Base-by-base conservation (phyloP, 2,329 filamentous ascomycete species). In the Microsporum audouinii region DNA sequence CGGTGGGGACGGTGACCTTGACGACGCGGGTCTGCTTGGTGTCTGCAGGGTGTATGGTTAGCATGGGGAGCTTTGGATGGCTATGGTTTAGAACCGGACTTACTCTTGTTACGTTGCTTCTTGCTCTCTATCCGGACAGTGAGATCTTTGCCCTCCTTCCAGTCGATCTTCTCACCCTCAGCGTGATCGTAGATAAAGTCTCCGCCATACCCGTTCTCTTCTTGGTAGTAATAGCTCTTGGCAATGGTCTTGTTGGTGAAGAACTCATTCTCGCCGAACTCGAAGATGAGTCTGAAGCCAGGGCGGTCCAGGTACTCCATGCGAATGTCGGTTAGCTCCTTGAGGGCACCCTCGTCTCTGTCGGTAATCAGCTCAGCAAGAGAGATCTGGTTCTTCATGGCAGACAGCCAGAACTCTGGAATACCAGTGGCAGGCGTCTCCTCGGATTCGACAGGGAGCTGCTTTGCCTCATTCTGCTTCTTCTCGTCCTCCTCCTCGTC, bases 131-230 rank as follows among this genome's bases (percentile, higher is more conserved):
- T 81, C 68, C 89, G 87, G 66, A 97, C 88, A 53, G 94, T 99
- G 69, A 99, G 80, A 72, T 99, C 94, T 77, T 95, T 91, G 70
- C 88, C 88, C 7, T 86, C 79, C 79, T 95, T 94, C 94, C 94
- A 99, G 69, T 96, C 88, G 71, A 99, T 95, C 82, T 95, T 94
- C 75, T 96, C 89, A 66, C 95, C 94, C 76, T 99, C 92, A 62
- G 95, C 94, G 73, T 99, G 94, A 75, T 99, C 94, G 75, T 99
- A 99, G 77, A 99, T 97, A 79, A 97, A 99, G 76, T 99, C 95
- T 68, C 94, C 95, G 68, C 92, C 94, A 71, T 99, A 99, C 63
- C 94, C 94, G 70, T 88, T 96, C 83, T 99, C 94, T 73, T 94
- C 95, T 78, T 96, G 92, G 80, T 99, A 99, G 81, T 86, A 97